Evolutionary conservation across 805 yeast genomes (phyloP), one percentile per base, ranked within the genome.

Genomic region (Sungouiozyma intestinalis): DNA sequence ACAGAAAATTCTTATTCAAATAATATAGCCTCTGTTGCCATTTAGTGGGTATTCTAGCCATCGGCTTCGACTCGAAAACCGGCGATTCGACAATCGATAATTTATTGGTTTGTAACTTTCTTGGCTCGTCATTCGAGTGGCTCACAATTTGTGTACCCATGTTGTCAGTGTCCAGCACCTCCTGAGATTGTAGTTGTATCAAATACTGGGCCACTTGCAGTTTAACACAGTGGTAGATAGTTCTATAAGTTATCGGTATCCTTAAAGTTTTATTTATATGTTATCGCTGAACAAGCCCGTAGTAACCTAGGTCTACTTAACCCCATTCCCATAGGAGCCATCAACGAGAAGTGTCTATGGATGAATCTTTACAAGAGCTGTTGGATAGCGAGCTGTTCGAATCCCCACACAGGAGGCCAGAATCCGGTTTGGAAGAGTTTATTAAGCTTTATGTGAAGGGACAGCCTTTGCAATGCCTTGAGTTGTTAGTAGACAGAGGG

Each of bases 401-500:
- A 6, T 11, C 29, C 9, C 29, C 29, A 11, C 4, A 11, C 18
- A 14, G n/a, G 3, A 4, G 20, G 32, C 24, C 16, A 29, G 16
- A 6, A 17, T 15, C 13, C 17, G 18, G 18, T 36, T 24, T 4
- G 33, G 47, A 51, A 27, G 49, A 50, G 27, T 57, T 60, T 36
- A 13, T 50, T 3, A 39, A 45, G 14, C 41, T 46, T n/a, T 55
- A 47, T 39, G 42, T 57, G 2, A 44, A 47, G 35, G 58, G 62
- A 11, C 45, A 53, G 15, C n/a, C 40, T 13, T 47, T 48, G 24
- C 43, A 42, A 14, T 50, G 57, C 24, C 38, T 58, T 16, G 52
- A 54, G 35, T 43, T 35, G 33, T 49, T 60, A 56, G 35, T 40
- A 11, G 36, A 43, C 2, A 42, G 36, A 37, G 54, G 47, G 0